Evolutionary conservation across 352 stramenopile genomes (phyloP).

Genomic region (Phytophthora quininea): DNA sequence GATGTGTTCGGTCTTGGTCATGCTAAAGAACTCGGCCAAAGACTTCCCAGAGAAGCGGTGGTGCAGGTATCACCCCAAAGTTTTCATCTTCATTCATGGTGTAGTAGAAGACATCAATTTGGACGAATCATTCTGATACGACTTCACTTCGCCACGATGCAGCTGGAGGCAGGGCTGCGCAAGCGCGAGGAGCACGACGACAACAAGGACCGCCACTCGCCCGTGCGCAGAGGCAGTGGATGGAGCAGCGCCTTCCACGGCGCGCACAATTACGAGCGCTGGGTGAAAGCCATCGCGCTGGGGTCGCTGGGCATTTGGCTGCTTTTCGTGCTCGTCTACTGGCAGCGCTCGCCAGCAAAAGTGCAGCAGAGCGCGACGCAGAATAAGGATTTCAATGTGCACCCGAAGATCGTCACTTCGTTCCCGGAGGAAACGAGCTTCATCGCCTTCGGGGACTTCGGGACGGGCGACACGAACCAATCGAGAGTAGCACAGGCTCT

Average conservation of each 20-base stretch:
- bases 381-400: slow-evolving; percentile 20
- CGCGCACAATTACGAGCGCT: slow-evolving; percentile 53
- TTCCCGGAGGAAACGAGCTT: slow-evolving; percentile 77
- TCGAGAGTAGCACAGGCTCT: slow-evolving; percentile 65
- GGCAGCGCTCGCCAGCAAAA: slow-evolving; percentile 16
- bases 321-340: slow-evolving; percentile 67
- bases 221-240: slow-evolving; percentile 34
- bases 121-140: no score
- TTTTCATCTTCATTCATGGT: slow-evolving; percentile 45
- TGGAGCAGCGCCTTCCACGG: slow-evolving; percentile 28
- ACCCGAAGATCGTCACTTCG: slow-evolving; percentile 38
- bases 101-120: background rate
- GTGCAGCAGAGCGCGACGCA: slow-evolving; percentile 18
- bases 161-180: slow-evolving; percentile 58
- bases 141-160: slow-evolving; percentile 33
- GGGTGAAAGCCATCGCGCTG: slow-evolving; percentile 62
- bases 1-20: slow-evolving; percentile 87
- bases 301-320: slow-evolving; percentile 63
- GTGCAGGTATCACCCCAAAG: slow-evolving; percentile 82
- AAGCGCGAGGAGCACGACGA: slow-evolving; percentile 57
- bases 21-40: slow-evolving; percentile 77
- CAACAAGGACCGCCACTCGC: slow-evolving; percentile 57
- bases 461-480: slow-evolving; percentile 71
- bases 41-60: slow-evolving; percentile 81
- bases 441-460: slow-evolving; percentile 83